Evolutionary conservation across 2,329 filamentous ascomycete species (phyloP), one percentile per base, ranked within the genome.

Genomic region (Rutstroemia sp.): DNA sequence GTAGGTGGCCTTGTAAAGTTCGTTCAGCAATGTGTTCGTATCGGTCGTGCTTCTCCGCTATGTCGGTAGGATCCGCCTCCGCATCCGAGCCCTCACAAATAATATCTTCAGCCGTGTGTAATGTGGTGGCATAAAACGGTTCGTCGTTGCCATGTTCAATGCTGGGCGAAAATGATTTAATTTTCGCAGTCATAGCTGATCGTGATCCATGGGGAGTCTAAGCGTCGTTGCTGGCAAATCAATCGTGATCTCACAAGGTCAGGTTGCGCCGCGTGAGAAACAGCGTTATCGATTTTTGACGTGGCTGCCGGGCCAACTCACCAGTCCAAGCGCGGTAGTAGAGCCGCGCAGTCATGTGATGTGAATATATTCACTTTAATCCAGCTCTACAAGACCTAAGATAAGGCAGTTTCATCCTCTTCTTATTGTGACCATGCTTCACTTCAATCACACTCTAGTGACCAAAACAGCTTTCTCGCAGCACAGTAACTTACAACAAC

Each of bases 11-110:
- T 6, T 74, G 70, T 39, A 88, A 71, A 62, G 79, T 88, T 36
- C 76, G 75, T 34, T 75, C 71, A 1, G 81, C 86, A 12, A 84
- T 78, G 0, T 73, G 69, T 67, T 88, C 83, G 57, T 84, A 82
- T 58, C 81, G 76, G 21, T 73, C 68, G 25, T 75, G 76, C 66
- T 79, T 82, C 12, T 79, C 75, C 3, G 73, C 68, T 34, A 72
- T 72, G 3, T 78, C 69, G 19, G 67, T 68, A 12, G 76, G 70
- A 60, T 81, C 80, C 54, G 78, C 67, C 36, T 82, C 79, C 48
- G 82, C 73, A 47, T 87, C 82, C 6, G 80, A 80, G n/a, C 80
- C 78, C 7, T 75, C 71, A 59, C 75, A 80, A 16, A 84, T 69
- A 12, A 81, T 69, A 42, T 82, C 80, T 53, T 76, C 70, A 2